Conservation (phyloP, 129 eudicot species). For the Artemisia annua region DNA sequence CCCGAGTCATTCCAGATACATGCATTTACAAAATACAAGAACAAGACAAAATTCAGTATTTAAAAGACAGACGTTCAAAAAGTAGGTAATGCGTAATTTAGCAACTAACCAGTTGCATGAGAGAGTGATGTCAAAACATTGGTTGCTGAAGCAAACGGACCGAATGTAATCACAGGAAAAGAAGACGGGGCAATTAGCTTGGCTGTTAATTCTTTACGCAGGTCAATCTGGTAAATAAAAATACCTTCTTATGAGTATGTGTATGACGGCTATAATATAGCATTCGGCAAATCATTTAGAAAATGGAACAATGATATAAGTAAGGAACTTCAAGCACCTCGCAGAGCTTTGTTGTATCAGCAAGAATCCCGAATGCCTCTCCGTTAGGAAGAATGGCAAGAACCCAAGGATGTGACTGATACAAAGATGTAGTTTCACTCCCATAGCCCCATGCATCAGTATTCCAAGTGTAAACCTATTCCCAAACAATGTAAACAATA, state of each 20-base stretch:
- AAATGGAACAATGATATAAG: constrained; percentile 9
- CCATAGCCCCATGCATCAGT: constrained; percentile 96
- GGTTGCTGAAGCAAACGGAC: constrained; percentile 80
- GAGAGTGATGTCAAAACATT: constrained; percentile 71
- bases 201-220: constrained; percentile 65
- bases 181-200: constrained; percentile 52
- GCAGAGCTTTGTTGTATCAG: constrained; percentile 91
- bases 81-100: background rate
- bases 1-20: background rate
- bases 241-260: too few species aligned
- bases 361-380: constrained; percentile 86
- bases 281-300: too few species aligned
- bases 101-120: constrained; percentile 72
- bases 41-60: too few species aligned
- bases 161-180: constrained; percentile 79
- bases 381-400: constrained; percentile 82
- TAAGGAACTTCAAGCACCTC: constrained; percentile 54
- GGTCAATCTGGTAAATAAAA: constrained; percentile 61
- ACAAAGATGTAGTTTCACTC: constrained; percentile 74
- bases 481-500: background rate
- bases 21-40: too few species aligned
- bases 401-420: constrained; percentile 99
- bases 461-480: constrained; percentile 86
- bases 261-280: too few species aligned
- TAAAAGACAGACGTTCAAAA: background rate